Evolutionary conservation across 176 grass and related monocot species (phyloP).

Genomic region (Aegilops longissima): DNA sequence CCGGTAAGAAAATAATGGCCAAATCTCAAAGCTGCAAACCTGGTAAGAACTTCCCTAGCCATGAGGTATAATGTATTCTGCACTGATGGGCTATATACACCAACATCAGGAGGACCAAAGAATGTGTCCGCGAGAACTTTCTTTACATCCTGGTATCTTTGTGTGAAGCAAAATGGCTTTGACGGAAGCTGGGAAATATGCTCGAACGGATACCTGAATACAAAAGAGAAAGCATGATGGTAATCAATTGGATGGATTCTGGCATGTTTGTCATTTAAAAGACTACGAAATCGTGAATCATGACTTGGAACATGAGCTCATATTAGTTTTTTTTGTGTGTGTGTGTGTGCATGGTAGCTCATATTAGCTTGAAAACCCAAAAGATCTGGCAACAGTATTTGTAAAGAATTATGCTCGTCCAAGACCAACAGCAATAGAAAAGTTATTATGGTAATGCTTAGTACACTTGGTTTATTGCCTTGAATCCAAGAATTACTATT

Average conservation of each 20-base stretch:
- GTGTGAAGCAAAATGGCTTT: conserved; percentile 79
- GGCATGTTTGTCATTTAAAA: conserved; percentile 2
- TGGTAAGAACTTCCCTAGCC: conserved; percentile 82
- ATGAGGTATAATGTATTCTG: conserved; percentile 89
- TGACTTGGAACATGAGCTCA: not conserved
- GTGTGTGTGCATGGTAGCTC: not conserved
- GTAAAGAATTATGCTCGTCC: not conserved
- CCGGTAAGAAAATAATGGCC: not conserved
- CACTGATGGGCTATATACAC: conserved; percentile 92
- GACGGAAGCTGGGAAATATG: conserved; percentile 63
- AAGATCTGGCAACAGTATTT: not conserved
- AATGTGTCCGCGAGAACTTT: conserved; percentile 72
- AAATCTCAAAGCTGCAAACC: conserved; percentile 38
- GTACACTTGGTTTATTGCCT: not conserved
- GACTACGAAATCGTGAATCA: not conserved
- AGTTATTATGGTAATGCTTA: not conserved
- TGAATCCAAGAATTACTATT: not conserved
- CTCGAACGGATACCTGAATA: conserved; percentile 69
- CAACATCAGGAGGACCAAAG: conserved; percentile 76
- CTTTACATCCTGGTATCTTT: conserved; percentile 84
- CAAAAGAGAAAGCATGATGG: not conserved
- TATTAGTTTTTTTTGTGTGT: not conserved
- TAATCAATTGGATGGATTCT: not conserved
- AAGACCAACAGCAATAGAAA: not conserved
- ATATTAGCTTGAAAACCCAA: not conserved